Conservation (phyloP, 345 rosid genomes). For the Populus alba region DNA sequence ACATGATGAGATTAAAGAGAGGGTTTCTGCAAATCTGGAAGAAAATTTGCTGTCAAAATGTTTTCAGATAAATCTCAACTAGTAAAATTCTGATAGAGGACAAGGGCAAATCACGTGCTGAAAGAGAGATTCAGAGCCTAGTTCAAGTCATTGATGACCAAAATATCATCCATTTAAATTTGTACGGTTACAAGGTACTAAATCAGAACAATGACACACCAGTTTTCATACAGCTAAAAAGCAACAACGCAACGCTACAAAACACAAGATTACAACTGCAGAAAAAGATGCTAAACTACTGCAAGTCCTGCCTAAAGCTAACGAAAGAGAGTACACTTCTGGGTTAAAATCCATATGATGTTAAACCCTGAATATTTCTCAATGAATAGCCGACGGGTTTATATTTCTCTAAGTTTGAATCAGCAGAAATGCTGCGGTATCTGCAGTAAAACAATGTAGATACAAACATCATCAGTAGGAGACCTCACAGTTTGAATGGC, state of each 20-base stretch:
- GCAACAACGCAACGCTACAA: conserved; percentile 21
- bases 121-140: not conserved
- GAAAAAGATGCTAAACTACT: conserved; percentile 20
- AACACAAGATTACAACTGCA: conserved; percentile 21
- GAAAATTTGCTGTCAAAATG: not conserved
- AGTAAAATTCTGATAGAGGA: not conserved
- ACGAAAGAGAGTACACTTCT: conserved; percentile 13
- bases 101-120: not conserved
- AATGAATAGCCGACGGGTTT: conserved; percentile 16
- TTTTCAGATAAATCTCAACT: not conserved
- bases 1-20: not conserved
- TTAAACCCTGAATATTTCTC: conserved; percentile 23
- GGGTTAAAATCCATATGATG: conserved; percentile 18
- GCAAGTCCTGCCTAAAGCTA: conserved; percentile 34
- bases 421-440: conserved; percentile 17
- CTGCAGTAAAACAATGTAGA: conserved; percentile 18
- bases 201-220: conserved; percentile 29
- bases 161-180: conserved; percentile 15
- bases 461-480: conserved; percentile 39
- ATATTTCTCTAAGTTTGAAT: conserved; percentile 14
- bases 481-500: conserved; percentile 50
- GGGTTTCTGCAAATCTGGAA: not conserved
- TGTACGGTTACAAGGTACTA: conserved; percentile 16
- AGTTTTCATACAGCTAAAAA: conserved; percentile 19
- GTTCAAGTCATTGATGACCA: not conserved